Percentiles rank a stretch among this genome's conserved stretches.
Evolutionary conservation across 2,329 filamentous ascomycete species (phyloP).

Genomic region (Claviceps sp.): DNA sequence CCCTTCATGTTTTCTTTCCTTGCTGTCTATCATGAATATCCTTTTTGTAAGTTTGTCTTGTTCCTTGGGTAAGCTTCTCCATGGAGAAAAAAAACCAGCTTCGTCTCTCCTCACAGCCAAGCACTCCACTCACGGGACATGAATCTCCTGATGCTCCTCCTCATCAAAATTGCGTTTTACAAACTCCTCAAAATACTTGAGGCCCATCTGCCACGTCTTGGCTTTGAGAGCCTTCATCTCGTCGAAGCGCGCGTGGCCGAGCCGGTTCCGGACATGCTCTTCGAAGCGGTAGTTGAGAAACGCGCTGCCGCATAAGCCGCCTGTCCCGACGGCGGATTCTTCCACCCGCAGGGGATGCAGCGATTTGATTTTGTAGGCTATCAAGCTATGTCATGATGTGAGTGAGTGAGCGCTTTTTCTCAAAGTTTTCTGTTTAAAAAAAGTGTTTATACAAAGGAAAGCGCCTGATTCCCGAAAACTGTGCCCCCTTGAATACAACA

Average conservation of each 20-base stretch:
- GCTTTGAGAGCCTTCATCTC: conserved; percentile 66
- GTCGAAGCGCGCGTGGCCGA: conserved; percentile 54
- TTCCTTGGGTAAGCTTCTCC: too few species aligned
- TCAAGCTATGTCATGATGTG: conserved; percentile 33
- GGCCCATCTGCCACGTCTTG: conserved; percentile 68
- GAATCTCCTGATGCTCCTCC: conserved; percentile 63
- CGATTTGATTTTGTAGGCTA: conserved; percentile 69
- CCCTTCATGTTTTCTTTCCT: background rate
- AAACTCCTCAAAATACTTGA: conserved; percentile 72
- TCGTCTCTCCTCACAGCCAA: too few species aligned
- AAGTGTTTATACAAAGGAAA: too few species aligned
- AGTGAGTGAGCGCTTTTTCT: too few species aligned
- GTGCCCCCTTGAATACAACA: background rate
- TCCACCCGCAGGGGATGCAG: conserved; percentile 59
- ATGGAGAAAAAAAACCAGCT: too few species aligned
- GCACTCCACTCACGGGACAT: conserved; percentile 49
- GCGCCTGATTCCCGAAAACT: too few species aligned
- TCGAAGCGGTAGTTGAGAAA: conserved; percentile 74
- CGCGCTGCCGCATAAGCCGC: conserved; percentile 63
- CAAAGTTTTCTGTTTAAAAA: too few species aligned
- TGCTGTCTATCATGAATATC: background rate
- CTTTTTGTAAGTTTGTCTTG: too few species aligned
- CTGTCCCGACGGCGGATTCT: conserved; percentile 67
- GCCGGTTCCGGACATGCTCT: conserved; percentile 55
- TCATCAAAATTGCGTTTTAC: conserved; percentile 76